phyloP scores from a whole-genome alignment of 106 monocot species.

The Platanthera guangdongensis region DNA sequence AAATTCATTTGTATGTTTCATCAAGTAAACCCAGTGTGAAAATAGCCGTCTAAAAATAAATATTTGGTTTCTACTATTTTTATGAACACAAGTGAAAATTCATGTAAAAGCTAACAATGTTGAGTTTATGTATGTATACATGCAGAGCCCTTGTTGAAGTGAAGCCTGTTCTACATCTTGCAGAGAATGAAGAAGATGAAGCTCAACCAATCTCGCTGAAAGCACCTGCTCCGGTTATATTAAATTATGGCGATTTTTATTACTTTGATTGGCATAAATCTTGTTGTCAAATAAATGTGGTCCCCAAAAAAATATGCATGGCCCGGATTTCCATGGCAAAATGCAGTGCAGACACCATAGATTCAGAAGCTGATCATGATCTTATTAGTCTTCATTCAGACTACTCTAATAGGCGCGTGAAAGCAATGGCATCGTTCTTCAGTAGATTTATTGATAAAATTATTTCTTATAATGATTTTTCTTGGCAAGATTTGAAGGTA shows the following conservation, averaged over 20 bases:
- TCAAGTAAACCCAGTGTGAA: no score
- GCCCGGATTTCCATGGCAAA: slow-evolving; percentile 52
- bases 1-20: no score
- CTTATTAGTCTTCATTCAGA: not conserved
- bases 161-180: slow-evolving; percentile 67
- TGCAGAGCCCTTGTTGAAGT: slow-evolving; percentile 79
- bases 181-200: slow-evolving; percentile 19
- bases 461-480: slow-evolving; percentile 44
- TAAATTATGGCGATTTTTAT: slow-evolving; percentile 17
- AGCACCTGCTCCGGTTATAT: not conserved
- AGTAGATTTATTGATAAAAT: slow-evolving; percentile 41
- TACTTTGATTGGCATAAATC: slow-evolving; percentile 27
- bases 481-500: slow-evolving; percentile 66
- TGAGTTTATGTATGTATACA: not conserved
- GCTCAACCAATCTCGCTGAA: slow-evolving; percentile 2
- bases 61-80: not conserved
- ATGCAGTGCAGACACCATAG: slow-evolving; percentile 34
- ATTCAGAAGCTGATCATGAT: slow-evolving; percentile 18
- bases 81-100: not conserved
- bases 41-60: no score
- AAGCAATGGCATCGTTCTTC: slow-evolving; percentile 43
- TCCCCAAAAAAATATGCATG: slow-evolving; percentile 49
- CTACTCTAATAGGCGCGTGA: slow-evolving; percentile 23
- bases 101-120: not conserved
- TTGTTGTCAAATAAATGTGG: slow-evolving; percentile 40